Evolutionary conservation across 257 asterid species (phyloP), one percentile per base, ranked within the genome.

Genomic region (Primulina eburnea): DNA sequence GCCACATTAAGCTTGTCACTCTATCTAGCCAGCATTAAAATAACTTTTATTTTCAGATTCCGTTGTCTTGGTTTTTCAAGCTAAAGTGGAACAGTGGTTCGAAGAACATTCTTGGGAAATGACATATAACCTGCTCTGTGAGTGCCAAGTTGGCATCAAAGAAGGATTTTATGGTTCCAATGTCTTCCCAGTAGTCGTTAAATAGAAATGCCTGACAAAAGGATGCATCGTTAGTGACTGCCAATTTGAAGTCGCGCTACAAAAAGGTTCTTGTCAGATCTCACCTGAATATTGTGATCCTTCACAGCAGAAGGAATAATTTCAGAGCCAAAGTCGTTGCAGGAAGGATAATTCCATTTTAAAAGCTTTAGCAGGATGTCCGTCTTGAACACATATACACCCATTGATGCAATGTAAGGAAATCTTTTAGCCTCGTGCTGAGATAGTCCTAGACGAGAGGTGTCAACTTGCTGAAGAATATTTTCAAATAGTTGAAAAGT

Each of bases 361-460:
- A 91, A 82, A 75, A 91, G 95, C 70, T 83, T 80, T 61, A 91
- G 76, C 18, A 94, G 79, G 60, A 94, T 92, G 4, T 94, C 90
- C 6, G 97, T 91, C 78, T 64, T 89, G 72, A 91, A 94, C 32
- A 86, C 96, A 60, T 94, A 94, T 38, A 94, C 97, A 5, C 97
- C 99, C 97, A 94, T 94, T 20, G 99, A 94, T 71, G 99, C 99
- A 73, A 91, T 85, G 82, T 91, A 91, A 3, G 95, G 97, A 75
- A 72, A 81, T 33, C 60, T 75, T 47, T 6, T 10, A 5, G 97
- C 95, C 69, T 89, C 93, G 65, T 77, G 77, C 57, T 58, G 81
- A 50, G 95, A 78, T 65, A 94, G 96, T 75, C 99, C 97, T 10
- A 91, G 85, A 47, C 86, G 28, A 33, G 97, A 91, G 50, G 99